A percentile compares a stretch with the other conserved stretches of the same genome.
phyloP scores from a whole-genome alignment of 257 asterid species.

The Ocimum tenuiflorum region DNA sequence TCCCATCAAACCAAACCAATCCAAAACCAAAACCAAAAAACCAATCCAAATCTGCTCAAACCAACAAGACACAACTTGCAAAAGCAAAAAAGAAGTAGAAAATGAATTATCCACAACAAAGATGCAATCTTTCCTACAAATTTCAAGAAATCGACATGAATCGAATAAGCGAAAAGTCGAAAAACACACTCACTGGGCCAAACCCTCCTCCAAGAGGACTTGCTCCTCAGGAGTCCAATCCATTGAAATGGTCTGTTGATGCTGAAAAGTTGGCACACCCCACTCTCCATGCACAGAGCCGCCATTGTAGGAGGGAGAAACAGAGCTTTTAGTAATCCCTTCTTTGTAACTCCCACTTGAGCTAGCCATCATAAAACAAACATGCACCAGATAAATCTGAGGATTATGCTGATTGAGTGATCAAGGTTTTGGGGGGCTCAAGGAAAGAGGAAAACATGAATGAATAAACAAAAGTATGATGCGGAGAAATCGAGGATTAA shows the following conservation, averaged over 20 bases:
- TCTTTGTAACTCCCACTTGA: constrained; percentile 37
- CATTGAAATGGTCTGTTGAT: constrained; percentile 66
- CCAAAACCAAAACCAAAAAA: not conserved
- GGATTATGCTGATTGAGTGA: not conserved
- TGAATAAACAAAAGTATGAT: not conserved
- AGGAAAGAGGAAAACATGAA: not conserved
- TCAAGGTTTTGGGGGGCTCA: constrained; percentile 14
- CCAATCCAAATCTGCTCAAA: not conserved
- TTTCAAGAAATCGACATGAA: not conserved
- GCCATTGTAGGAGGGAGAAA: constrained; percentile 31
- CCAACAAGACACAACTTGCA: not conserved
- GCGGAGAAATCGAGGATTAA: constrained; percentile 20
- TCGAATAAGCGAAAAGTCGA: not conserved
- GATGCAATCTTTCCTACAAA: not conserved
- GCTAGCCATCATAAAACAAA: constrained; percentile 33
- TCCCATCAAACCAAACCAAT: constrained; percentile 7
- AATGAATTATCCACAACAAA: not conserved
- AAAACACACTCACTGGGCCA: constrained; percentile 44
- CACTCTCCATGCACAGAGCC: constrained; percentile 45
- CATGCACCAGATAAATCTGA: constrained; percentile 21
- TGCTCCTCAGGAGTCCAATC: constrained; percentile 93
- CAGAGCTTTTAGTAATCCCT: constrained; percentile 21
- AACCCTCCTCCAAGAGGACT: constrained; percentile 53
- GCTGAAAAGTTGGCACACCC: constrained; percentile 66
- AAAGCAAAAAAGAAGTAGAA: not conserved